These are phyloP conservation scores for Blepharisma undulans DNA, from an alignment of 169 alveolate genomes.

Conservation along the genomic window DNA sequence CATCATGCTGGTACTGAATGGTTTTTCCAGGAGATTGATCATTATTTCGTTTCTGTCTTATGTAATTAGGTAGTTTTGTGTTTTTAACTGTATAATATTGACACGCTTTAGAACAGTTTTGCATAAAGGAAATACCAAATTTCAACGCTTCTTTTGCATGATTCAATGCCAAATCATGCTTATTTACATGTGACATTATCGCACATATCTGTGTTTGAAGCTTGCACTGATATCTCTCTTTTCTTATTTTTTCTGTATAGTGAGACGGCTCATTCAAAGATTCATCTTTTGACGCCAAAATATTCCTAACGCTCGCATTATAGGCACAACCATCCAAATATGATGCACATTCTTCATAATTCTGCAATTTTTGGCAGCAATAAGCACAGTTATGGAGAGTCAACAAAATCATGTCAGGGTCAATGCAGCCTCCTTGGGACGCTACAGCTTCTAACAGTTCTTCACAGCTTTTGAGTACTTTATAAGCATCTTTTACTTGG, in stretches of 20 bases:
- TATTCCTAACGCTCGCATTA: background rate
- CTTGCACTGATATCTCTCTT: conserved; percentile 52
- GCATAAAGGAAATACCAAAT: background rate
- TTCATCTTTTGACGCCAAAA: background rate
- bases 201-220: conserved; percentile 75
- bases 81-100: background rate
- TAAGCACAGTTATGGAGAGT: conserved; percentile 35
- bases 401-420: background rate
- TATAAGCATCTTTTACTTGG: background rate
- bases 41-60: background rate
- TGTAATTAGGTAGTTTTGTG: background rate
- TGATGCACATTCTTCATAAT: background rate
- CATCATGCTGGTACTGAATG: background rate
- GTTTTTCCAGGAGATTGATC: background rate
- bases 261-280: background rate
- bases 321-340: conserved; percentile 31
- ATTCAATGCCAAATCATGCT: conserved; percentile 65
- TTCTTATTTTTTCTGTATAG: conserved; percentile 28
- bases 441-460: background rate
- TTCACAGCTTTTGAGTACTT: background rate
- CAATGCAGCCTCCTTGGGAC: background rate
- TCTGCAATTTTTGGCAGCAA: background rate
- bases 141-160: conserved; percentile 47
- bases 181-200: conserved; percentile 59
- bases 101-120: background rate